These are phyloP conservation scores for Scheffersomyces amazonensis DNA, from an alignment of 805 yeast genomes.

Conservation along the genomic window DNA sequence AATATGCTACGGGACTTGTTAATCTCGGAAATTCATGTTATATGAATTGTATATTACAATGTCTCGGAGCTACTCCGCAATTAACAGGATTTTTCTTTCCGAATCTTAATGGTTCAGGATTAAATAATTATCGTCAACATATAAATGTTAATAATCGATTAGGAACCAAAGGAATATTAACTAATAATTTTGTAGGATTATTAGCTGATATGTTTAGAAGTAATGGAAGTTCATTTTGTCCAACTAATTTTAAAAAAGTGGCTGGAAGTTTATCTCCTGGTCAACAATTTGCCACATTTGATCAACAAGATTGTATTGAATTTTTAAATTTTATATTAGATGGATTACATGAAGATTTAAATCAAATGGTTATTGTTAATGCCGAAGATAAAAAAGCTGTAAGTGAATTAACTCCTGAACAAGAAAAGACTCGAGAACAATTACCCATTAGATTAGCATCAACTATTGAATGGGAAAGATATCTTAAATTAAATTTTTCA, in stretches of 20 bases:
- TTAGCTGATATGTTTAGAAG: constrained; percentile 52
- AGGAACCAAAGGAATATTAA: constrained; percentile 80
- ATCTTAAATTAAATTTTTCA: constrained; percentile 74
- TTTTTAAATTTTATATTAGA: constrained; percentile 74
- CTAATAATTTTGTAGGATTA: constrained; percentile 63
- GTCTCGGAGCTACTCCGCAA: constrained; percentile 71
- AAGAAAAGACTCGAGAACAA: constrained; percentile 69
- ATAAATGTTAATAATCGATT: constrained; percentile 70
- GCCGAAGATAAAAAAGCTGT: constrained; percentile 31
- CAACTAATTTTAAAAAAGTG: constrained; percentile 61
- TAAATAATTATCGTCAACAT: constrained; percentile 58
- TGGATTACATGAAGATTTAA: constrained; percentile 79
- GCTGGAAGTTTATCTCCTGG: constrained; percentile 64
- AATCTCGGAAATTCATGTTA: constrained; percentile 92
- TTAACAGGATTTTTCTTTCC: constrained; percentile 60
- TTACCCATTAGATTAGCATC: constrained; percentile 79
- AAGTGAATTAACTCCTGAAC: constrained; percentile 52
- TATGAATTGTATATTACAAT: constrained; percentile 88
- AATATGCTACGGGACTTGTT: constrained; percentile 64
- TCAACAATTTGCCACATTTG: constrained; percentile 57
- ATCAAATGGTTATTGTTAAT: constrained; percentile 47
- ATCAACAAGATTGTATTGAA: constrained; percentile 86
- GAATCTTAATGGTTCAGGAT: constrained; percentile 17
- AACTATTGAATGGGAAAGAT: constrained; percentile 89
- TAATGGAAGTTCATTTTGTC: constrained; percentile 49